Evolutionary conservation across 305 asterid genomes (phyloP), one percentile per base, ranked within the genome.

Genomic region (Fraxinus angustifolia): DNA sequence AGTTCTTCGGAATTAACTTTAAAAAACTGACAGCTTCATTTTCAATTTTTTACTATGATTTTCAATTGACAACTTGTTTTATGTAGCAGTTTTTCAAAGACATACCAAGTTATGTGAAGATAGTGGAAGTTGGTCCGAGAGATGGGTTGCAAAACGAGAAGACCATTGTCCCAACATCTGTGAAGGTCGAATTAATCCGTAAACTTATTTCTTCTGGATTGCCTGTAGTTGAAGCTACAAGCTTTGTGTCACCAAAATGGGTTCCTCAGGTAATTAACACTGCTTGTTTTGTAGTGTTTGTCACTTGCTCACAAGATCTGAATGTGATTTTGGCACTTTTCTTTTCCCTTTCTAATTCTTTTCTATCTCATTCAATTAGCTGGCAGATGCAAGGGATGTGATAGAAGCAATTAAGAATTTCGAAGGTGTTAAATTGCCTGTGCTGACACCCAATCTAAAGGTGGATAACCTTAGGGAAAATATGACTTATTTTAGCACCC

Each of bases 171-270:
- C 98, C 99, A 23, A 89, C 98, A 73, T 75, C 90, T 0, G 91
- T 96, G 83, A 96, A 96, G 82, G 87, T 94, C 74, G 92, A 90
- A 77, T 84, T 96, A 88, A 90, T 96, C 78, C 91, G 77, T 60
- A 94, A 90, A 80, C 85, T 96, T 72, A 97, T 91, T 84, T 89
- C 95, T 30, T 85, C 91, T 75, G 99, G 99, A 73, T 88, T 96
- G 84, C 81, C 96, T 12, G 98, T 94, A 77, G 95, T 96, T 78
- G 99, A 96, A 87, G 98, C 95, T 60, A 96, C 99, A 68, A 93
- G 99, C 85, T 96, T 96, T 82, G 99, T 96, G 78, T 96, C 99
- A 2, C 98, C 98, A 62, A 94, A 93, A 85, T 94, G 99, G 98
- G 98, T 96, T 31, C 99, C 98, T 74, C 99, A 95, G 98, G 99